These are phyloP conservation scores for cucumber (Cucumis sativus) DNA, from an alignment of 306 rosid genomes.

Conservation along the genomic window Cucumber_9930_V3 NC_026656.2:15780501-15781000, in stretches of 20 bases:
- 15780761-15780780: not conserved
- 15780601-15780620: not conserved
- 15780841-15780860: not conserved
- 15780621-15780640: not conserved
- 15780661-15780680: not conserved
- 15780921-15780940: conserved; percentile 19
- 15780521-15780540: no score
- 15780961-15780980: conserved; percentile 75
- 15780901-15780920: not conserved
- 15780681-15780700: not conserved
- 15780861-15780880: not conserved
- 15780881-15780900: not conserved
- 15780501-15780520: no score
- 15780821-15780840: not conserved
- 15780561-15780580: not conserved
- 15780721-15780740: not conserved
- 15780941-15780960: conserved; percentile 2
- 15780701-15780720: not conserved
- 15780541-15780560: no score
- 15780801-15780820: not conserved
- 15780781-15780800: not conserved
- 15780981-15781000: conserved; percentile 69
- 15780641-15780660: not conserved
- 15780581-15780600: not conserved
- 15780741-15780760: not conserved